Evolutionary conservation across 768 basidiomycete genomes (phyloP).

Genomic region (Tulasnella sp.): DNA sequence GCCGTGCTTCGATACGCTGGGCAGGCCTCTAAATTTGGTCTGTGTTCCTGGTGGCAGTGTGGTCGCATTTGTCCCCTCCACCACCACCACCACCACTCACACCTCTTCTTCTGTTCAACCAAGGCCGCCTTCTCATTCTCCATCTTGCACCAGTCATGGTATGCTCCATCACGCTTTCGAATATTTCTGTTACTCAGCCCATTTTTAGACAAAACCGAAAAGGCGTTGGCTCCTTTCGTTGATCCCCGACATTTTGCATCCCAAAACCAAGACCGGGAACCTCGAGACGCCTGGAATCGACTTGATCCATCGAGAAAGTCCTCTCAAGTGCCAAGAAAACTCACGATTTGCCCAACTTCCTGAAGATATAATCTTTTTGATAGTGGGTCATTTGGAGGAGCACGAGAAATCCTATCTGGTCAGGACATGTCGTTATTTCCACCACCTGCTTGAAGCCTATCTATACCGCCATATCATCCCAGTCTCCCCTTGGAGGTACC

Average conservation of each 20-base stretch:
- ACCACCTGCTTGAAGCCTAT: background rate
- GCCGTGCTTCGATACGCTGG: too few species aligned
- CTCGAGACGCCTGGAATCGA: background rate
- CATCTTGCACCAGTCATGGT: too few species aligned
- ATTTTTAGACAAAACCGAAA: background rate
- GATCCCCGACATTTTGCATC: background rate
- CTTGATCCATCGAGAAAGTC: background rate
- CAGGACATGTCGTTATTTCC: background rate
- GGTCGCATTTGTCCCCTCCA: too few species aligned
- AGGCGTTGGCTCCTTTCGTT: background rate
- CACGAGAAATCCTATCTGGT: background rate
- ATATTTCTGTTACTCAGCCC: background rate
- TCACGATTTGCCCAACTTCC: background rate
- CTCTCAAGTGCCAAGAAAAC: background rate
- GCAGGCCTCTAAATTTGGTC: too few species aligned
- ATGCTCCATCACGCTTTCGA: background rate
- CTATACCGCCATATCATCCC: background rate
- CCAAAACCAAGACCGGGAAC: background rate
- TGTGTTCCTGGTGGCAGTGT: too few species aligned
- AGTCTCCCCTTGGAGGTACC: background rate
- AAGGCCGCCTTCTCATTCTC: too few species aligned
- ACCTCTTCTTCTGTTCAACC: too few species aligned
- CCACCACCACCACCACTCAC: too few species aligned
- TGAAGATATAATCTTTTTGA: background rate
- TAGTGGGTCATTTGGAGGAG: background rate